These are phyloP conservation scores for Schizochytrium sp. DNA, from an alignment of 108 stramenopile species.

Conservation along the genomic window DNA sequence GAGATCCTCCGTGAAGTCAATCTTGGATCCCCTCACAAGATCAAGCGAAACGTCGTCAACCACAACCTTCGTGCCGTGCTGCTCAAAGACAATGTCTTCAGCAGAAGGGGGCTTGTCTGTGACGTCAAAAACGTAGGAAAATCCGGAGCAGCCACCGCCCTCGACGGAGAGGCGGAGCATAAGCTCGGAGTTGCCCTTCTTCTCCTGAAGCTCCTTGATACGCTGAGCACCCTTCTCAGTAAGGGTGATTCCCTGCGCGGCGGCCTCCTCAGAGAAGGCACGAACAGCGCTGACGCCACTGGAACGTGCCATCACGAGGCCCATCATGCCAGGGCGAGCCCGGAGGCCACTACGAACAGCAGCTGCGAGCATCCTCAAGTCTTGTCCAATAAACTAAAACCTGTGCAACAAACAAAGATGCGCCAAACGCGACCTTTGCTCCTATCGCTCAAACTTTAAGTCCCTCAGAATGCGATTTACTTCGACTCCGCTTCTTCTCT, in stretches of 20 bases:
- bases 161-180: constrained; percentile 73
- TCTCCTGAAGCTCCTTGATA: constrained; percentile 69
- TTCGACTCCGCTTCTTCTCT: too few species aligned
- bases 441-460: too few species aligned
- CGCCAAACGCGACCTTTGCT: too few species aligned
- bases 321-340: background rate
- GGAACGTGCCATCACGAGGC: constrained; percentile 4
- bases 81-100: constrained; percentile 65
- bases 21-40: constrained; percentile 87
- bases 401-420: too few species aligned
- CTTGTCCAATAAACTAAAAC: background rate
- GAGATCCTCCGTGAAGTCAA: constrained; percentile 95
- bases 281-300: background rate
- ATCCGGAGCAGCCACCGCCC: constrained; percentile 78
- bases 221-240: constrained; percentile 64
- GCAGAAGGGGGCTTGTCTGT: constrained; percentile 61
- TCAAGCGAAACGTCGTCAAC: constrained; percentile 81
- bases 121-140: constrained; percentile 73
- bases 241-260: background rate
- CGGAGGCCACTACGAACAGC: background rate
- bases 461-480: too few species aligned
- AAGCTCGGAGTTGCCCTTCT: constrained; percentile 65
- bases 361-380: background rate
- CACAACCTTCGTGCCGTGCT: constrained; percentile 71
- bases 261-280: background rate